A percentile compares a stretch with the other conserved stretches of the same genome.
Conservation (phyloP, 208 protist species). For the Trypanosoma platydactyli region DNA sequence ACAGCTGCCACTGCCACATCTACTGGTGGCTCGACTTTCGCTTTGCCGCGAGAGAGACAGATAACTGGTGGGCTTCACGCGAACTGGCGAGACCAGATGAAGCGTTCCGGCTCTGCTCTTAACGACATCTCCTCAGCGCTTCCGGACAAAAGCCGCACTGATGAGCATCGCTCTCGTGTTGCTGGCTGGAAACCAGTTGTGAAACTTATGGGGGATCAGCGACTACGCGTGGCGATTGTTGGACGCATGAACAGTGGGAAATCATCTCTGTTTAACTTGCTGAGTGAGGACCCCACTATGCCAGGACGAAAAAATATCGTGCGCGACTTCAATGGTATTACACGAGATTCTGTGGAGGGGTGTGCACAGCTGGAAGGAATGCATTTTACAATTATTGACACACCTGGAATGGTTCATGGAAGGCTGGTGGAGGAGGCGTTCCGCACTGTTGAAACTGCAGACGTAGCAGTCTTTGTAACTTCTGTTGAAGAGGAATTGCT, state of each 20-base stretch:
- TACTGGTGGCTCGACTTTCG: constrained; percentile 3
- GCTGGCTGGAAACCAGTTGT: constrained; percentile 84
- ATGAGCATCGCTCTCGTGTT: constrained; percentile 71
- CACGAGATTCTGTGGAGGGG: constrained; percentile 84
- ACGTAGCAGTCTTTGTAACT: constrained; percentile 79
- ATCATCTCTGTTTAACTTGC: constrained; percentile 89
- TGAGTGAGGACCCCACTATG: constrained; percentile 68
- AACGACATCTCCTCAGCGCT: constrained; percentile 82
- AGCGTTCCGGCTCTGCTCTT: constrained; percentile 49
- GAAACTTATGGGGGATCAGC: constrained; percentile 75
- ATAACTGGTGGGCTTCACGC: constrained; percentile 51
- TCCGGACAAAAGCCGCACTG: constrained; percentile 52
- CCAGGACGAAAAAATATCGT: constrained; percentile 64
- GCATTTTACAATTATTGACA: constrained; percentile 91
- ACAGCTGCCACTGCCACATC: background rate
- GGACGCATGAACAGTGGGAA: constrained; percentile 91
- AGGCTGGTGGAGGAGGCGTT: constrained; percentile 84
- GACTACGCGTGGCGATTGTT: constrained; percentile 83
- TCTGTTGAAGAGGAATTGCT: constrained; percentile 67
- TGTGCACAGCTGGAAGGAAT: constrained; percentile 64
- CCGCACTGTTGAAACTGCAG: constrained; percentile 80
- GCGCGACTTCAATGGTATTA: constrained; percentile 88
- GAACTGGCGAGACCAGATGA: constrained; percentile 65
- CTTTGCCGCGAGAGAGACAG: constrained; percentile 40
- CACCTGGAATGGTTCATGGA: constrained; percentile 78